Base-by-base conservation (phyloP, 2,329 filamentous ascomycete species). In the Aspergillus sp. region DNA sequence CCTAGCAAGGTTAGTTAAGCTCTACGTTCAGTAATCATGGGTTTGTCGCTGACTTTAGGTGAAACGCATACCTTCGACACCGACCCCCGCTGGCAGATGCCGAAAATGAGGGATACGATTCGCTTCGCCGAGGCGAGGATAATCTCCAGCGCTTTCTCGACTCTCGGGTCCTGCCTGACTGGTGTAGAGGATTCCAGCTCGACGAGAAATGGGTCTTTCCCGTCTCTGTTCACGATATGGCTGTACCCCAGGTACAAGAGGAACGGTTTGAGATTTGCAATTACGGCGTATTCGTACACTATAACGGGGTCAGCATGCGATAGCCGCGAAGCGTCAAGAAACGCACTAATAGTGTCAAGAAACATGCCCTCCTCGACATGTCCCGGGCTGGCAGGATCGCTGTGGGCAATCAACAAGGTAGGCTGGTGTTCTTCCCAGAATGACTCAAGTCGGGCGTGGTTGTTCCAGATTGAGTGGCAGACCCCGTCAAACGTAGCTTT, bases 241-340 rank as follows among this genome's bases (percentile, higher is more conserved):
- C 34, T 31, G 46, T 57, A 48, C 1, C 55, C 55, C 4, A 57
- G 38, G n/a, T 57, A 57, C 11, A 57, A 25, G 2, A 57, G 55
- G 2, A 57, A 13, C 4, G 55, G 55, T n/a, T 45, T 50, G 30
- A 57, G 13, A n/a, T 51, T 57, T 17, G 34, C 43, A 15, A 57
- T n/a, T 1, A 34, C 17, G 15, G 31, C 30, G 11, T 57, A 57
- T 50, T 51, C 47, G 23, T 51, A 57, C 34, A 57, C 46, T 41
- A 4, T 41, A 7, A 3, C 15, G 6, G 1, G 4, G 25, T 46
- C 17, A 55, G 53, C 15, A 23, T 15, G 19, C 8, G 4, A 13
- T 5, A 25, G 1, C 8, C 2, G 6, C 22, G 7, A 25, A n/a
- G 1, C 7, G 1, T 15, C 7, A 5, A 15, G 11, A 3, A n/a